Base-by-base conservation (phyloP, 306 rosid species). In the Luffa aegyptiaca region DNA sequence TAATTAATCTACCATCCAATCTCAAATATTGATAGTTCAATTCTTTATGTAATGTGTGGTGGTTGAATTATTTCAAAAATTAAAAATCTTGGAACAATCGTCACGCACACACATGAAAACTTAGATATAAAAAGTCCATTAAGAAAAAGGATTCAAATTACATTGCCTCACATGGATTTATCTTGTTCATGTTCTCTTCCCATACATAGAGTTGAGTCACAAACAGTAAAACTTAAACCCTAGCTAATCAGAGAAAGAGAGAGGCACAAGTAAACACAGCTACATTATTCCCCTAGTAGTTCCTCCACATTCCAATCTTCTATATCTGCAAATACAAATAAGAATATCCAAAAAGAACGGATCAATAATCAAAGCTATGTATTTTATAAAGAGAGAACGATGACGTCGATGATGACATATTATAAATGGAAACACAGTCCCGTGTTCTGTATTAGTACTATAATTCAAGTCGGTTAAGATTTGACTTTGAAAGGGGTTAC, bases 181-280 rank as follows among this genome's bases (percentile, higher is more conserved):
- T 17, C 3, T 39, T 41, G 49, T 41, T 64, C 70, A 66, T 65
- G 2, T 3, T 42, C 18, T 69, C 36, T 5, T 5, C 53, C 9
- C 37, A 26, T 2, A 6, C 72, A 37, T 63, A 39, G 44, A 73
- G 59, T 11, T 26, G 18, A 0, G 46, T 33, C 59, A 73, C 44
- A 73, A 49, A 49, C 61, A 48, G 45, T 26, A 37, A 48, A 73
- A 74, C 36, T 17, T 17, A 52, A 51, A 52, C 46, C 78, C 77
- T 72, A 72, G 8, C 77, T 33, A 79, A 20, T 13, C 62, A 48
- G 35, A 78, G 10, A 39, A 21, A 77, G 66, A 55, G 37, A 51
- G 31, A 55, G n/a, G 33, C 62, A 59, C 80, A 78, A 78, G 58
- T 49, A 72, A 46, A 61, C 72, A 37, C 10, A 57, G 84, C 81